A percentile compares a stretch with the other conserved stretches of the same genome.
These are phyloP conservation scores for Russula foetens DNA, from an alignment of 768 basidiomycete genomes.

Conservation along the genomic window DNA sequence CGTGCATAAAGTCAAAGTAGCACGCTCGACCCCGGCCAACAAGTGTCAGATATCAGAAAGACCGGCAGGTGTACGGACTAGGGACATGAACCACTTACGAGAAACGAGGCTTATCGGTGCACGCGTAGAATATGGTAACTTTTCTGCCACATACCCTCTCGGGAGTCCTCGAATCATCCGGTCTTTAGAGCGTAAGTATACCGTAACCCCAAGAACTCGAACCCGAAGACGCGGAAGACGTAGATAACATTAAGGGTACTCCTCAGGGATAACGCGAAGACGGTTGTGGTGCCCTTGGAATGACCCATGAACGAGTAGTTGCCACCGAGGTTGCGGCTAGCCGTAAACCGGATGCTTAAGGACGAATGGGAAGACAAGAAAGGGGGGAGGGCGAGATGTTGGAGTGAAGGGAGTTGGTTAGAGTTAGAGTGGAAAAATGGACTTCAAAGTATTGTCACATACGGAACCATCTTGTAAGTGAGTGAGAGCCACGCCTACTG, in stretches of 20 bases:
- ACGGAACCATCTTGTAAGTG: too few species aligned
- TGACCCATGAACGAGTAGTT: constrained; percentile 49
- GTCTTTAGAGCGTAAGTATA: constrained; percentile 47
- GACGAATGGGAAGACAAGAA: too few species aligned
- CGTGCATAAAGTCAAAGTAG: background rate
- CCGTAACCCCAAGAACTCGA: background rate
- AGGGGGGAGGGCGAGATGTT: too few species aligned
- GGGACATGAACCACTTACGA: background rate
- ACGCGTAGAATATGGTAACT: background rate
- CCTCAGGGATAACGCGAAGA: constrained; percentile 43
- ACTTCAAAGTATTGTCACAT: too few species aligned
- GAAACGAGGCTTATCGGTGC: background rate
- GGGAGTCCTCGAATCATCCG: constrained; percentile 43
- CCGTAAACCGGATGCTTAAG: too few species aligned
- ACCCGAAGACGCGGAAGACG: constrained; percentile 5
- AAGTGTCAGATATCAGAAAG: background rate
- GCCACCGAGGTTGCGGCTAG: constrained; percentile 52
- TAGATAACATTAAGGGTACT: constrained; percentile 28
- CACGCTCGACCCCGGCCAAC: background rate
- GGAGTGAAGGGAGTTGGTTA: too few species aligned
- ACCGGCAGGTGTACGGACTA: background rate
- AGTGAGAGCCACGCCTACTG: too few species aligned
- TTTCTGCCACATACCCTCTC: constrained; percentile 30
- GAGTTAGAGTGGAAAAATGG: too few species aligned
- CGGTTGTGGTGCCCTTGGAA: constrained; percentile 32